A percentile compares a stretch with the other conserved stretches of the same genome.
Evolutionary conservation across 208 protist genomes (phyloP).

Genomic region (Trypanosoma vivax): DNA sequence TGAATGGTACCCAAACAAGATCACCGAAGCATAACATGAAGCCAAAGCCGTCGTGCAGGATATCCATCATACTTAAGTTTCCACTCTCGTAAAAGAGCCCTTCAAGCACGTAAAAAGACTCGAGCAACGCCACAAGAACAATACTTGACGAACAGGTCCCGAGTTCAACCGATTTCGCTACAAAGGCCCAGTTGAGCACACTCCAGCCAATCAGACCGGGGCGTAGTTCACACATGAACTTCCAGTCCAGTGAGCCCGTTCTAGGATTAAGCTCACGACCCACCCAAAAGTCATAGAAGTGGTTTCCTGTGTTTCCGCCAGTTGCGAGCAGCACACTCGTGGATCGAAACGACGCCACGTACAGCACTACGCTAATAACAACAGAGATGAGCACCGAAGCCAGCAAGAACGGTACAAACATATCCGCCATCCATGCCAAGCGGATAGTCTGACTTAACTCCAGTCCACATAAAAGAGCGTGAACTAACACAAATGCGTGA

Average conservation of each 20-base stretch:
- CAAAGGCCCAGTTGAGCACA: constrained; percentile 89
- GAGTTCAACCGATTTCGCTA: constrained; percentile 45
- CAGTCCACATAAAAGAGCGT: constrained; percentile 36
- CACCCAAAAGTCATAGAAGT: constrained; percentile 94
- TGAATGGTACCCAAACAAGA: constrained; percentile 93
- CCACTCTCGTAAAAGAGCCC: constrained; percentile 88
- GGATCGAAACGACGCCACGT: constrained; percentile 59
- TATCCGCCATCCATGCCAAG: constrained; percentile 46
- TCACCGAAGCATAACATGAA: constrained; percentile 96
- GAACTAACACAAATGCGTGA: constrained; percentile 62
- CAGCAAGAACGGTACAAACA: constrained; percentile 60
- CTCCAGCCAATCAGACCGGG: constrained; percentile 95
- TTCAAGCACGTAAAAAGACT: constrained; percentile 92
- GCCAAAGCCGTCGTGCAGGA: constrained; percentile 93
- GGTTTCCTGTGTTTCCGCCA: constrained; percentile 80
- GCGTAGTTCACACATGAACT: constrained; percentile 94
- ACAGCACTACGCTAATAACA: constrained; percentile 59
- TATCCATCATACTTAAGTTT: constrained; percentile 96
- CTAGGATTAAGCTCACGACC: constrained; percentile 94
- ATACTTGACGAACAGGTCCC: constrained; percentile 83
- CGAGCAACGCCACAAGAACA: constrained; percentile 74
- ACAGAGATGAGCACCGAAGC: constrained; percentile 64
- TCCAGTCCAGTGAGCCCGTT: constrained; percentile 90
- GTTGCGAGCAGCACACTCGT: constrained; percentile 50
- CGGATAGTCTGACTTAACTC: constrained; percentile 36